Conservation (phyloP, 139 green algal species). For the Tetradesmus obliquus region DNA sequence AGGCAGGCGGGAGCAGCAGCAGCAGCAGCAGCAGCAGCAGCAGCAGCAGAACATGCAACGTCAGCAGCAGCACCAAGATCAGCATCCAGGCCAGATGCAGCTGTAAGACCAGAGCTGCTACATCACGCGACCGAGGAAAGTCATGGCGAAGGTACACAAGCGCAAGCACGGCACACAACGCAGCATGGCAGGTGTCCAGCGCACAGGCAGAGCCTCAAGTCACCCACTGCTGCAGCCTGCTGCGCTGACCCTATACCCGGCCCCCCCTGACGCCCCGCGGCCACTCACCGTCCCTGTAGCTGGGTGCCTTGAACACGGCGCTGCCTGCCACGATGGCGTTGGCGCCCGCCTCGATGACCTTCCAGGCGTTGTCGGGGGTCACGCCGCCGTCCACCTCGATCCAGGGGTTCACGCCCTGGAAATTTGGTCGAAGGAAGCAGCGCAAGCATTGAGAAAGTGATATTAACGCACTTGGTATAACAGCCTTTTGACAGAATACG, state of each 20-base stretch:
- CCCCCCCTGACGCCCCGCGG: neutral
- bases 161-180: neutral
- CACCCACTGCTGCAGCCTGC: neutral
- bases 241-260: neutral
- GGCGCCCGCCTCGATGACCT: conserved; percentile 95
- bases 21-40: neutral
- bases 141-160: neutral
- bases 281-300: conserved; percentile 77
- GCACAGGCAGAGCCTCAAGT: too few relatives aligned
- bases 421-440: neutral
- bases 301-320: conserved; percentile 90
- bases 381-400: conserved; percentile 99
- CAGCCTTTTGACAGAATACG: neutral
- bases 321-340: conserved; percentile 98
- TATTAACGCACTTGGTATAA: neutral
- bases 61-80: neutral
- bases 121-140: neutral
- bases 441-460: neutral
- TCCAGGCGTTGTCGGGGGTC: conserved; percentile 93
- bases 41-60: neutral
- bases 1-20: neutral
- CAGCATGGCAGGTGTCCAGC: neutral
- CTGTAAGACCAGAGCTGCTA: neutral
- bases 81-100: neutral
- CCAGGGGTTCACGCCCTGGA: conserved; percentile 95